Evolutionary conservation across 305 asterid species (phyloP).

Genomic region (Vinca major): DNA sequence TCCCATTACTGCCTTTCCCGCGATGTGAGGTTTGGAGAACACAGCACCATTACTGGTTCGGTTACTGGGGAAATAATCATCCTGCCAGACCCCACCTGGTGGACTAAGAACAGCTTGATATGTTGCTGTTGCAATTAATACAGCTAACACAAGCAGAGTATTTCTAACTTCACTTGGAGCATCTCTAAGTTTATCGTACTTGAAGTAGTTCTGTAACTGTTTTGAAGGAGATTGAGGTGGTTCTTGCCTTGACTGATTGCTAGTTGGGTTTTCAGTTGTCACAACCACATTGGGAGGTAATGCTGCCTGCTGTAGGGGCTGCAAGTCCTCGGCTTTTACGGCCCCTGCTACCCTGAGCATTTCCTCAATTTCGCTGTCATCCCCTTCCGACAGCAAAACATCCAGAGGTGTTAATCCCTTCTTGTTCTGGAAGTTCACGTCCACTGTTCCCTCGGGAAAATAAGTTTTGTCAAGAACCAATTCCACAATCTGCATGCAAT

Average conservation of each 20-base stretch:
- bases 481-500: slow-evolving; percentile 28
- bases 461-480: slow-evolving; percentile 26
- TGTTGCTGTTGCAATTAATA: slow-evolving; percentile 21
- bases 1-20: slow-evolving; percentile 11
- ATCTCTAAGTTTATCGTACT: slow-evolving; percentile 34
- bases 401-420: slow-evolving; percentile 24
- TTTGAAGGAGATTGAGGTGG: slow-evolving; percentile 17
- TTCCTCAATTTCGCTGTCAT: slow-evolving; percentile 40
- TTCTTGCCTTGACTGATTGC: background rate
- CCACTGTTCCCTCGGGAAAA: slow-evolving; percentile 18
- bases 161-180: slow-evolving; percentile 20
- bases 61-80: slow-evolving; percentile 18
- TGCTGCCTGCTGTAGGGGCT: slow-evolving; percentile 1
- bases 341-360: slow-evolving; percentile 34
- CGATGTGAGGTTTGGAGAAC: background rate
- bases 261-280: slow-evolving; percentile 8
- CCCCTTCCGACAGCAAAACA: slow-evolving; percentile 25
- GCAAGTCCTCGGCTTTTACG: slow-evolving; percentile 12
- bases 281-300: slow-evolving; percentile 1
- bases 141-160: slow-evolving; percentile 16
- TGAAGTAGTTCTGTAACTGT: slow-evolving; percentile 33
- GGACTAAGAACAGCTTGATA: slow-evolving; percentile 21
- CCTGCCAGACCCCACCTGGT: slow-evolving; percentile 57
- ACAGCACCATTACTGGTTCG: background rate
- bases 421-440: slow-evolving; percentile 26